phyloP scores from a whole-genome alignment of 371 early-diverging fungal species.

The Batrachochytrium dendrobatidis region DNA sequence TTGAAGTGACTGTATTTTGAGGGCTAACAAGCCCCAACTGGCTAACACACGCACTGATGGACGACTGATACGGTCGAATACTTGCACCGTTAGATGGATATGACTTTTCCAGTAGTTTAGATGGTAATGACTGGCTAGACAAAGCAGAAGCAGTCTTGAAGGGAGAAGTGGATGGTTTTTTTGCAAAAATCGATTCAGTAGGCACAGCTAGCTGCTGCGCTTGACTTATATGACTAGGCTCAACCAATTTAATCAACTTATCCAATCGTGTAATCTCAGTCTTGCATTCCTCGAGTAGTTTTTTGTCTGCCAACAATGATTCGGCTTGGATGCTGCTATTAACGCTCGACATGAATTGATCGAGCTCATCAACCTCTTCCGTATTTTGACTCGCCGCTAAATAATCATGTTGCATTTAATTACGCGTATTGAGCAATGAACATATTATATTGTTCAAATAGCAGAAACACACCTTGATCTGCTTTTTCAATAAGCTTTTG shows the following conservation, averaged over 20 bases:
- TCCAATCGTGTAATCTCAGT: conserved; percentile 47
- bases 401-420: too few relatives aligned
- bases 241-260: conserved; percentile 44
- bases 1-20: too few relatives aligned
- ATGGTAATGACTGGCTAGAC: not conserved
- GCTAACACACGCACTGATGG: too few relatives aligned
- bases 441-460: too few relatives aligned
- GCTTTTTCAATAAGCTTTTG: conserved; percentile 11
- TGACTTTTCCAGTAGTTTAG: not conserved
- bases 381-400: conserved; percentile 9
- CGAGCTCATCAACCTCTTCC: conserved; percentile 53
- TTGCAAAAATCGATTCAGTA: not conserved
- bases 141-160: not conserved
- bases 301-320: conserved; percentile 41
- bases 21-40: too few relatives aligned
- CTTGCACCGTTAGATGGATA: too few relatives aligned
- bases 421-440: too few relatives aligned
- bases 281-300: conserved; percentile 2
- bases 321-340: conserved; percentile 22
- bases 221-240: too few relatives aligned
- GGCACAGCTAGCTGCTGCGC: not conserved
- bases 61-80: too few relatives aligned
- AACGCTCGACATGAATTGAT: conserved; percentile 48
- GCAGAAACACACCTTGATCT: conserved; percentile 5
- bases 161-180: not conserved